Base-by-base conservation (phyloP, 257 asterid species). In the Petunia axillaris region DNA sequence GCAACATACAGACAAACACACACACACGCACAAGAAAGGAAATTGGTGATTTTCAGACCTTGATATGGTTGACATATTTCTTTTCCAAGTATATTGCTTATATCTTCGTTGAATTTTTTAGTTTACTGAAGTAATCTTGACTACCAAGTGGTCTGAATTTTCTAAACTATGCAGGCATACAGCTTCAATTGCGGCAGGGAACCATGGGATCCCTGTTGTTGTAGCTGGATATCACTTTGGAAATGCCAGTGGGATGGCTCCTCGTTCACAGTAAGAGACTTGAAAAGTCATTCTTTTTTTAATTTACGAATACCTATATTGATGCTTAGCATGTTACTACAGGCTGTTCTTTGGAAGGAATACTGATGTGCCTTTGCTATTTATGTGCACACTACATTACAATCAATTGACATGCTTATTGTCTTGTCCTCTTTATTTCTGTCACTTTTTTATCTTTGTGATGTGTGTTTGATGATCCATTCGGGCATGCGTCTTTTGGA, bases 171-270 rank as follows among this genome's bases (percentile, higher is more conserved):
- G 67, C 92, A 96, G 99, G 87, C 99, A 96, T 86, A 96, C 99
- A 39, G 97, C 98, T 81, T 89, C 98, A 9, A 90, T 84, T 79
- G 97, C 99, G 74, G 93, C 99, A 44, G 99, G 99, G 81, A 96
- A 96, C 86, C 98, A 96, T 80, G 99, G 98, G 75, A 83, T 96
- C 84, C 85, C 87, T 75, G 99, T 96, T 74, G 91, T 92, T 78
- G 99, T 94, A 78, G 92, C 98, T 82, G 98, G 93, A 10, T 94
- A 96, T 88, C 77, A 82, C 74, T 96, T 96, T 83, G 99, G 99
- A 81, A 89, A 96, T 89, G 99, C 99, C 76, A 96, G 99, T 87
- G 99, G 99, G 78, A 96, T 96, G 98, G 98, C 99, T 87, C 99
- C 99, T 81, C 98, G 95, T 84, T 75, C 99, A 50, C 99, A 96